Conservation (phyloP, 2,329 filamentous ascomycete genomes). For the Leptographium lundbergii region DNA sequence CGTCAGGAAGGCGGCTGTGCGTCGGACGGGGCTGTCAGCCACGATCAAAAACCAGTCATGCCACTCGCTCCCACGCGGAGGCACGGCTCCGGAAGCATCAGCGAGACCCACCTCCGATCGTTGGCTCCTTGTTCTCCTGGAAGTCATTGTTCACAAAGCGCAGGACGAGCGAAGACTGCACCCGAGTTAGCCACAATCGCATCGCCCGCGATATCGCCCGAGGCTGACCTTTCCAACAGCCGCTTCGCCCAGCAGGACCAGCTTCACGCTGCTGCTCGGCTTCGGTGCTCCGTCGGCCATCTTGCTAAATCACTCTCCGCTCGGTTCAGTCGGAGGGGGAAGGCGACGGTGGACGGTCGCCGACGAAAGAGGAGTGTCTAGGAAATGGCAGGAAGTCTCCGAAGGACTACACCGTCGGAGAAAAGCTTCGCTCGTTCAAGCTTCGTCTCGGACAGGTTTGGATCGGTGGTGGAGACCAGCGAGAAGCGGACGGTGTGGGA, state of each 20-base stretch:
- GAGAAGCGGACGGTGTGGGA: neutral
- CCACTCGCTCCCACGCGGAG: no score
- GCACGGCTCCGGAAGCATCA: no score
- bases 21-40: neutral
- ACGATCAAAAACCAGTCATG: no score
- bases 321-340: neutral
- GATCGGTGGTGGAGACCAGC: neutral
- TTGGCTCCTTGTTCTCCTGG: conserved; percentile 98
- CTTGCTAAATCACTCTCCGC: neutral
- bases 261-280: conserved; percentile 98
- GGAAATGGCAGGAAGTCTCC: neutral
- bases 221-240: conserved; percentile 85
- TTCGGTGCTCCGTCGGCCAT: conserved; percentile 69
- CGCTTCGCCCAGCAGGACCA: conserved; percentile 92
- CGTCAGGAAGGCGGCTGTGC: conserved; percentile 82
- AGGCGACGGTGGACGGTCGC: neutral
- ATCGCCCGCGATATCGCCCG: neutral
- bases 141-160: conserved; percentile 99
- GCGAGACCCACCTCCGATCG: conserved; percentile 72
- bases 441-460: neutral
- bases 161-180: conserved; percentile 85
- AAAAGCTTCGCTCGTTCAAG: neutral
- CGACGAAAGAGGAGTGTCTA: neutral
- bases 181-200: neutral
- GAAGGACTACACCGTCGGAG: neutral